Conservation (phyloP, 352 stramenopile species). For the Globisporangium viniferum region DNA sequence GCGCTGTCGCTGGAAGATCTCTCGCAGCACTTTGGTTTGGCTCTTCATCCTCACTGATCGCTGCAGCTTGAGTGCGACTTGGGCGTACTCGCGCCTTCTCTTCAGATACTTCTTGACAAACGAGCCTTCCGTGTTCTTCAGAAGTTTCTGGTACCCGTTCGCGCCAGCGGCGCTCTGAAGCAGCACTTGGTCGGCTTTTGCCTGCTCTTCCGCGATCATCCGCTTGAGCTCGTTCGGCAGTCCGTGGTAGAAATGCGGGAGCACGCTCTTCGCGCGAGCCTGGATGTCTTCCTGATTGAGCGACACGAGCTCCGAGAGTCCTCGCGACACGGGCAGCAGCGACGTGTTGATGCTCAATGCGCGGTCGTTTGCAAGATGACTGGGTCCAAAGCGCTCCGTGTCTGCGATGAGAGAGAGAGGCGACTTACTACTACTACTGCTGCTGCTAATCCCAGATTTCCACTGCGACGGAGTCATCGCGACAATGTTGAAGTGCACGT, state of each 20-base stretch:
- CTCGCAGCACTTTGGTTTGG: conserved; percentile 46
- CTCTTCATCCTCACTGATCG: conserved; percentile 38
- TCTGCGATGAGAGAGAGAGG: conserved; percentile 16
- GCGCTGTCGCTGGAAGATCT: conserved; percentile 38
- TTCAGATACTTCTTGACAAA: conserved; percentile 64
- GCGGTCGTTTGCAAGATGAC: conserved; percentile 52
- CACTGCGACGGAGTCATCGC: conserved; percentile 52
- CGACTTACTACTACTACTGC: neutral
- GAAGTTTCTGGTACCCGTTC: conserved; percentile 32
- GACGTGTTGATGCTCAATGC: conserved; percentile 33
- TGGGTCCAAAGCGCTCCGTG: conserved; percentile 54
- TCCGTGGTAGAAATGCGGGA: conserved; percentile 78
- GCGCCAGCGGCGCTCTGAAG: conserved; percentile 3
- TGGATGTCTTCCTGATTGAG: conserved; percentile 35
- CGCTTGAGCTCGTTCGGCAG: conserved; percentile 68
- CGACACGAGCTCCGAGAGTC: conserved; percentile 34
- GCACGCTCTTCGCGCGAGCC: conserved; percentile 25
- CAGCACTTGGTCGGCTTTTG: conserved; percentile 15
- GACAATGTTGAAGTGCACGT: conserved; percentile 36
- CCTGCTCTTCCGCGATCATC: conserved; percentile 63
- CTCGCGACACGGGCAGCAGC: conserved; percentile 32
- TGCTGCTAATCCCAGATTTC: conserved; percentile 14
- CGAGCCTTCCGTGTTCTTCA: conserved; percentile 50
- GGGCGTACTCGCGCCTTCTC: conserved; percentile 38
- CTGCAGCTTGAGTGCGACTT: conserved; percentile 55